These are phyloP conservation scores for Aureobasidium sp. DNA, from an alignment of 2,329 filamentous ascomycete genomes.

Conservation along the genomic window DNA sequence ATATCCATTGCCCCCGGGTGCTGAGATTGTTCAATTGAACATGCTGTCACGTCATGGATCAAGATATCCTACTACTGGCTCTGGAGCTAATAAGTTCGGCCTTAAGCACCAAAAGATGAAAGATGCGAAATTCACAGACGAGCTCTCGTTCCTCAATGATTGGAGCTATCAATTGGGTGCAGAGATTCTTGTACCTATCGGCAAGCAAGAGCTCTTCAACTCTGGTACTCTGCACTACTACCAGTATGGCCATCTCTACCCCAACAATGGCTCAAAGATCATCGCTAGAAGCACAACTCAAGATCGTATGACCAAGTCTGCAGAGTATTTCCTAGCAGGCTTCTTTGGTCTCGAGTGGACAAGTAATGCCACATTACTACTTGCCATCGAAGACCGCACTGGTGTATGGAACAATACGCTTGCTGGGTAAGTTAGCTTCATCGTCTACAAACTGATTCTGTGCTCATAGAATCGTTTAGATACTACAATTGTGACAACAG, in stretches of 20 bases:
- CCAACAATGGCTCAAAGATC: constrained; percentile 63
- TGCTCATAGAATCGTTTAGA: not conserved
- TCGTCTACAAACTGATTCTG: not conserved
- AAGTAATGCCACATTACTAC: constrained; percentile 63
- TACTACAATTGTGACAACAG: constrained; percentile 61
- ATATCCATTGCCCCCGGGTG: constrained; percentile 58
- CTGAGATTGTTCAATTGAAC: constrained; percentile 63
- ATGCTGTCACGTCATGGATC: constrained; percentile 69
- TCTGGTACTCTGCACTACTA: constrained; percentile 66
- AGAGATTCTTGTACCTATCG: constrained; percentile 66
- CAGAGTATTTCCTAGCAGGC: constrained; percentile 70
- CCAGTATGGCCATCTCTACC: constrained; percentile 62
- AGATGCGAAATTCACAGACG: constrained; percentile 50
- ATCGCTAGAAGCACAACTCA: constrained; percentile 69
- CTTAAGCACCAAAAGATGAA: constrained; percentile 51
- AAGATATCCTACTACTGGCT: constrained; percentile 60
- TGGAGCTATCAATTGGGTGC: constrained; percentile 64
- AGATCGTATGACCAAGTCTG: constrained; percentile 68
- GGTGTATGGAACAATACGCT: constrained; percentile 57
- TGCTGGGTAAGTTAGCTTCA: constrained; percentile 40
- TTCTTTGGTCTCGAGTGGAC: constrained; percentile 73
- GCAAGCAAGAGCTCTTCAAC: constrained; percentile 66
- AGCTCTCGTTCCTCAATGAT: constrained; percentile 58
- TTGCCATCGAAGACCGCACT: constrained; percentile 55
- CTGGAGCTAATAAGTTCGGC: constrained; percentile 51